These are phyloP conservation scores for Amoebophrya sp. DNA, from an alignment of 169 alveolate species.

Conservation along the genomic window DNA sequence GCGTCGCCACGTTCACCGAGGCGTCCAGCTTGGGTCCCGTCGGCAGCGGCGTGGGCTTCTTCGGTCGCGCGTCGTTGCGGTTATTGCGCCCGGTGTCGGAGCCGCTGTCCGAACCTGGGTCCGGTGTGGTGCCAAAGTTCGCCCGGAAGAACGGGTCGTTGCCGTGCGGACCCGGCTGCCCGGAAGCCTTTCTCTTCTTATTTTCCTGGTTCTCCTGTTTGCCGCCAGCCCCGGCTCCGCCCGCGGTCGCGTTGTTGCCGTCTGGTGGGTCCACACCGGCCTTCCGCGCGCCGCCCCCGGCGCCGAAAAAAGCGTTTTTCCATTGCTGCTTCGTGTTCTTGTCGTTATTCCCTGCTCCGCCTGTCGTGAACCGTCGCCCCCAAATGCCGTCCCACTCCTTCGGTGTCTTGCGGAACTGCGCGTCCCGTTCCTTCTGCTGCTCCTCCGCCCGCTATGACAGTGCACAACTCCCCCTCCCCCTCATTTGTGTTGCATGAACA, in stretches of 20 bases:
- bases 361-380: not conserved
- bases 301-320: not conserved
- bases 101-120: not conserved
- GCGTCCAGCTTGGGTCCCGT: not conserved
- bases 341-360: not conserved
- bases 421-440: not conserved
- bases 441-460: not conserved
- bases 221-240: not conserved
- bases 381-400: not conserved
- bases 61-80: not conserved
- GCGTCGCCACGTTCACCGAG: not conserved
- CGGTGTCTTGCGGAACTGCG: slow-evolving; percentile 6
- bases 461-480: too few relatives aligned
- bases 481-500: too few relatives aligned
- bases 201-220: too few relatives aligned
- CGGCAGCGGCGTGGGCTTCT: slow-evolving; percentile 6
- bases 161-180: too few relatives aligned
- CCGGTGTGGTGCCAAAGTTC: not conserved
- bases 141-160: not conserved
- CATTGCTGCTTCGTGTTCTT: not conserved
- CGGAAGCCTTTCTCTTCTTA: too few relatives aligned
- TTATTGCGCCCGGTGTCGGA: not conserved
- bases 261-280: too few relatives aligned
- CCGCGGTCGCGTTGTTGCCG: not conserved
- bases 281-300: too few relatives aligned